Percentiles rank a stretch among this genome's conserved stretches.
phyloP scores from a whole-genome alignment of 305 asterid species.

The Fraxinus ornus region DNA sequence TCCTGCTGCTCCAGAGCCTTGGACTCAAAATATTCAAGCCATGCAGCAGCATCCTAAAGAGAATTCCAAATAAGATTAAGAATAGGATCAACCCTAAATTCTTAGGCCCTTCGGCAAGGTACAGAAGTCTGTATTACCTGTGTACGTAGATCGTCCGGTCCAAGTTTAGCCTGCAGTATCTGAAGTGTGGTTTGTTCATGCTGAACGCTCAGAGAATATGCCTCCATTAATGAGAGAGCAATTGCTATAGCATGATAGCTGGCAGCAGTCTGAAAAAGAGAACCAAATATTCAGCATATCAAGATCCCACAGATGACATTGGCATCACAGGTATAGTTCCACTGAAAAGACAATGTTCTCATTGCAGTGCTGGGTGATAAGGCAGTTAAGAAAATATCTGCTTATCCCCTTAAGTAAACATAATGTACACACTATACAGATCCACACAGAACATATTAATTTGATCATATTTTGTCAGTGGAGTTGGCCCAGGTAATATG shows the following conservation, averaged over 20 bases:
- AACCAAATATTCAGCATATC: constrained; percentile 20
- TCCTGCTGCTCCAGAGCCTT: constrained; percentile 97
- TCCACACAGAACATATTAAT: background rate
- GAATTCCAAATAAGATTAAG: constrained; percentile 28
- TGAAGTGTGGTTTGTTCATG: constrained; percentile 91
- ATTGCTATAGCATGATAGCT: constrained; percentile 92
- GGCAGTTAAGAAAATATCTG: background rate
- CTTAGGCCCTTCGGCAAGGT: constrained; percentile 20
- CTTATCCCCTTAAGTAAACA: background rate
- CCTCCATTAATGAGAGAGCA: constrained; percentile 93
- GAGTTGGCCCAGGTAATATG: background rate
- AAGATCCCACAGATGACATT: background rate
- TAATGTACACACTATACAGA: background rate
- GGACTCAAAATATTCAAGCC: constrained; percentile 96
- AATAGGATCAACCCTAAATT: constrained; percentile 24
- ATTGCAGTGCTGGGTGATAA: background rate
- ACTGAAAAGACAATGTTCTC: background rate
- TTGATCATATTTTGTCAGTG: background rate
- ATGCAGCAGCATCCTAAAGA: constrained; percentile 90
- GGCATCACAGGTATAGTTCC: background rate
- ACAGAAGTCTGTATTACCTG: constrained; percentile 48
- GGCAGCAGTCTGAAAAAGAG: constrained; percentile 72
- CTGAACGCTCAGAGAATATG: constrained; percentile 83
- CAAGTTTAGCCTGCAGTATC: constrained; percentile 80
- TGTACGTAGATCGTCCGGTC: constrained; percentile 85